Base-by-base conservation (phyloP, 495 filamentous ascomycete species). In the Cairneyella variabilis region DNA sequence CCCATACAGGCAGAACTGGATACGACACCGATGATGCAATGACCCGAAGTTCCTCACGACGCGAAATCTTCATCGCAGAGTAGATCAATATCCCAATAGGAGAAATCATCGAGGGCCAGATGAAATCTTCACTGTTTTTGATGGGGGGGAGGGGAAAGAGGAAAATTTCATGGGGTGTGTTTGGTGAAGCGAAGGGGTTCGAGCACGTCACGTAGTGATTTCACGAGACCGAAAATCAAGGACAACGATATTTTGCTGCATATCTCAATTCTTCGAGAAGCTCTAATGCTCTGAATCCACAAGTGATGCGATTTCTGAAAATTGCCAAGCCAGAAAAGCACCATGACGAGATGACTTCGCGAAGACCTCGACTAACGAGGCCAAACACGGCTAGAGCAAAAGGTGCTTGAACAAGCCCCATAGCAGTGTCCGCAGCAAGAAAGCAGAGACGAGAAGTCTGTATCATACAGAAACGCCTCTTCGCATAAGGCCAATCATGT, bases 371-470 rank as follows among this genome's bases (percentile, higher is more conserved):
- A 45, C 26, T 53, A 48, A 51, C 48, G 37, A 46, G 39, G 27
- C 40, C 46, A 40, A 51, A 51, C 30, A 50, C 20, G 46, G 51
- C 20, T 39, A 51, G 46, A 54, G 56, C 39, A 58, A 27, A 42
- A 41, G 41, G 44, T 38, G 56, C 51, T 54, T 53, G 56, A n/a
- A 50, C 51, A 52, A 57, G 55, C 44, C 49, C 48, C 37, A 53
- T 25, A 50, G 50, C 43, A 54, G 50, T 50, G 51, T 52, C 51
- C 51, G 41, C 57, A 55, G 41, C 51, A 41, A 27, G 39, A 46
- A 46, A 46, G 46, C 51, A 50, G 40, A 40, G 37, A 22, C 21
- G 39, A 50, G 39, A 44, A 37, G 27, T 23, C 34, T 17, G 12
- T 48, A 21, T 4, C 14, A 39, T 21, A 50, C 38, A 39, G 14